Base-by-base conservation (phyloP, 2,329 filamentous ascomycete genomes). In the Periglandula ipomoeae region DNA sequence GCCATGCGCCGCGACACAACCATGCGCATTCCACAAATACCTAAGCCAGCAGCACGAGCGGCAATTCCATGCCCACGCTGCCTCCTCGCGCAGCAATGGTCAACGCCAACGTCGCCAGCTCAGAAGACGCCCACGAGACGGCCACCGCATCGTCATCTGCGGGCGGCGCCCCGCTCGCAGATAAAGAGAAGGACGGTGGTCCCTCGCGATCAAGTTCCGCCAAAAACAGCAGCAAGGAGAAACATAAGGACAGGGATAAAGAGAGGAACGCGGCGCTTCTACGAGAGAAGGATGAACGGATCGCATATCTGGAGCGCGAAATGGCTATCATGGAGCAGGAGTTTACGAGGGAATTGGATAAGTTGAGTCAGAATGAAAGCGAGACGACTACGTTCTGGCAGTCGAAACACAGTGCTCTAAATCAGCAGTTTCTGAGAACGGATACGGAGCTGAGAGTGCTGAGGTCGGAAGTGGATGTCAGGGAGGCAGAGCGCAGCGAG, bases 381-480 rank as follows among this genome's bases (percentile, higher is more conserved):
- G 76, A 80, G 60, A 73, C 71, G 44, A 69, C 76, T 3, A 69
- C 70, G 13, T 79, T 76, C 59, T 82, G 79, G 76, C 77, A 81
- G 62, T 61, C 70, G 40, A 79, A 78, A 57, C 72, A 79, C 62
- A 71, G 70, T 50, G 62, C 61, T 27, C 61, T 80, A 40, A 72
- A 79, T 59, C 72, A 75, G 62, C 73, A 74, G 56, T 74, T 72
- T 52, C 61, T 75, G 39, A 68, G 72, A 22, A 69, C 69, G 4
- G 77, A 81, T 55, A 72, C 74, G 15, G 73, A 79, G 55, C 65
- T 80, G 52, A 67, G 74, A 9, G 61, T 78, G 26, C 61, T 80
- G 39, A 66, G 70, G 37, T 65, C 68, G 43, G 75, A 80, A 58
- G 65, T 72, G n/a, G 70, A 73, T 37, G 64, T 69, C 26, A 65